These are phyloP conservation scores for Mycosphaerella sp. DNA, from an alignment of 2,329 filamentous ascomycete genomes.

Conservation along the genomic window DNA sequence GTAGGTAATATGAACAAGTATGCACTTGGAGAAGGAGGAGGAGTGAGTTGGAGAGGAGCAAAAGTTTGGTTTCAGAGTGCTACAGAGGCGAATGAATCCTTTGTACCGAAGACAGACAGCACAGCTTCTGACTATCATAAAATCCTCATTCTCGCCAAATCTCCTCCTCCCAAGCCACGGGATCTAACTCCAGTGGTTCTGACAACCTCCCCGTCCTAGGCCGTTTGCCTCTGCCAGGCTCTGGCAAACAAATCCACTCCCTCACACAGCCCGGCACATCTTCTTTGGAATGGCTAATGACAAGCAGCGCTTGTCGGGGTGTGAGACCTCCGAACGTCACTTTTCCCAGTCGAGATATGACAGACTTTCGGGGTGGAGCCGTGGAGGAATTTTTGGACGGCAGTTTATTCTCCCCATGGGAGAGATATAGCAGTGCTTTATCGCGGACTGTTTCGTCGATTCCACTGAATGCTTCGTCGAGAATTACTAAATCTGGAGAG, in stretches of 20 bases:
- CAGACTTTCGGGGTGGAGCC: slow-evolving; percentile 19
- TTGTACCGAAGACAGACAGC: no score
- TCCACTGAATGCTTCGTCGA: slow-evolving; percentile 49
- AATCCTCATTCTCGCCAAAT: slow-evolving; percentile 25
- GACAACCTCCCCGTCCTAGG: slow-evolving; percentile 59
- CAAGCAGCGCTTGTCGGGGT: slow-evolving; percentile 73
- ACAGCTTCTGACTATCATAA: no score
- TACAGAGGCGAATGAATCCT: no score
- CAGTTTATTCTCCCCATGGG: slow-evolving; percentile 38
- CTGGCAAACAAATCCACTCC: slow-evolving; percentile 81
- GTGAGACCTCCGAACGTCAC: slow-evolving; percentile 58
- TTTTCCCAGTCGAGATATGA: slow-evolving; percentile 38
- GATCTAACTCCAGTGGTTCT: slow-evolving; percentile 31
- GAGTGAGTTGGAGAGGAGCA: no score
- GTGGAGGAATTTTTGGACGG: no score
- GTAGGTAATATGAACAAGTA: no score
- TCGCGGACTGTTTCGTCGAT: slow-evolving; percentile 61
- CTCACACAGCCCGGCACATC: slow-evolving; percentile 80
- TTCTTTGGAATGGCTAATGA: slow-evolving; percentile 83
- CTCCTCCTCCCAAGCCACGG: slow-evolving; percentile 26
- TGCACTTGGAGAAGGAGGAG: no score
- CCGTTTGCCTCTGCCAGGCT: slow-evolving; percentile 56
- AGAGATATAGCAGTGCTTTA: slow-evolving; percentile 78
- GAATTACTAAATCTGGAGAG: slow-evolving; percentile 44
- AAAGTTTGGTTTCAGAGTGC: no score